phyloP scores from a whole-genome alignment of 345 rosid genomes.

The Melastoma malabathricum region DNA sequence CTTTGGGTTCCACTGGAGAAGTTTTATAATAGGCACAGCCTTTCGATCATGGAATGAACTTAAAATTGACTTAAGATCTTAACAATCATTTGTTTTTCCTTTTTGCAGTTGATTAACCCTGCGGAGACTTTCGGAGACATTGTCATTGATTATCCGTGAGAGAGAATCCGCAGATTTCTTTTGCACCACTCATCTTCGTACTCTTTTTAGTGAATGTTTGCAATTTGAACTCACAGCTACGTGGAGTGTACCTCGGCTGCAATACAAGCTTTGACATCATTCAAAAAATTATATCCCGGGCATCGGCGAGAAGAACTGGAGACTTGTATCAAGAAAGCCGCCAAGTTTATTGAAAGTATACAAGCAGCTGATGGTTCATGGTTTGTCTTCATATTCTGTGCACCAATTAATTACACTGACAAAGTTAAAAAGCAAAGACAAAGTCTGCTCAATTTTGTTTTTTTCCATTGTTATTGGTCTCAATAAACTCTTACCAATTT shows the following conservation, averaged over 20 bases:
- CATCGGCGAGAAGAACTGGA: constrained; percentile 69
- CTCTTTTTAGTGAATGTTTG: constrained; percentile 6
- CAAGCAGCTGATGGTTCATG: constrained; percentile 90
- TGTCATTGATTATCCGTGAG: constrained; percentile 94
- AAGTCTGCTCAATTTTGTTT: neutral
- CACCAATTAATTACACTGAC: neutral
- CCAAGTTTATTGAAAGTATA: constrained; percentile 46
- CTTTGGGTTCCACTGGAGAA: no score
- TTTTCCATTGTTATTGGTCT: neutral
- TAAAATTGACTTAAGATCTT: constrained; percentile 3
- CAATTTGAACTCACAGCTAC: constrained; percentile 30
- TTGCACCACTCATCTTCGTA: constrained; percentile 1
- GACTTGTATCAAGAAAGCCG: constrained; percentile 56
- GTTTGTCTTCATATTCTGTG: constrained; percentile 28
- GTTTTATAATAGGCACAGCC: neutral
- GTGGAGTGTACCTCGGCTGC: constrained; percentile 96
- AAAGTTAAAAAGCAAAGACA: neutral
- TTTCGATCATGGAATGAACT: neutral
- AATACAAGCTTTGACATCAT: constrained; percentile 69
- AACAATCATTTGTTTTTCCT: constrained; percentile 5
- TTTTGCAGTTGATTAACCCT: constrained; percentile 68
- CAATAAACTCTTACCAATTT: neutral
- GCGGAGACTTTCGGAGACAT: constrained; percentile 99
- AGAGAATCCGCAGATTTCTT: constrained; percentile 9
- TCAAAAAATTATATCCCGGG: constrained; percentile 54